These are phyloP conservation scores for Ceratocystis cacaofunesta DNA, from an alignment of 2,329 filamentous ascomycete genomes.

Conservation along the genomic window DNA sequence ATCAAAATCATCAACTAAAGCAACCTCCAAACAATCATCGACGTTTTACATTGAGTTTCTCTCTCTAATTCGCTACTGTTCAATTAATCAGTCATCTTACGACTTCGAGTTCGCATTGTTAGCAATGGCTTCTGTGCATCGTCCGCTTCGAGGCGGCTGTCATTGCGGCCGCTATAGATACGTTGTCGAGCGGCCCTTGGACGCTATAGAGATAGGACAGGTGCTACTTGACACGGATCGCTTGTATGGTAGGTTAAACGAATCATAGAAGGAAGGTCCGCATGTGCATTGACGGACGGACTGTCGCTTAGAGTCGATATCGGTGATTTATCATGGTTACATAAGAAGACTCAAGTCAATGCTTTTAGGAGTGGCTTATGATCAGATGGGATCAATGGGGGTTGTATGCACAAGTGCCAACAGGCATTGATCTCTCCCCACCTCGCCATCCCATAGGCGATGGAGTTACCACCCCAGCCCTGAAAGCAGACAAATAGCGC, in stretches of 20 bases:
- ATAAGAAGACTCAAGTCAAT: background rate
- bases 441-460: too few relatives aligned
- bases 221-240: conserved; percentile 62
- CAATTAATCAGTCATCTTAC: background rate
- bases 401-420: background rate
- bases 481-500: too few relatives aligned
- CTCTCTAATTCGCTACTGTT: too few relatives aligned
- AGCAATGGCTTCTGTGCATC: background rate
- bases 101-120: background rate
- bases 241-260: conserved; percentile 49
- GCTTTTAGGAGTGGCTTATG: background rate
- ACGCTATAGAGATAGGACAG: conserved; percentile 41
- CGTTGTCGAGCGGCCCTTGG: conserved; percentile 51
- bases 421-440: background rate
- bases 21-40: background rate
- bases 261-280: background rate
- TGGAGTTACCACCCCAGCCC: too few relatives aligned
- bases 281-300: background rate
- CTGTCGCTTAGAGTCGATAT: too few relatives aligned
- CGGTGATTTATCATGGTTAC: background rate
- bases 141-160: conserved; percentile 49
- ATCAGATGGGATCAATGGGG: background rate
- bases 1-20: background rate
- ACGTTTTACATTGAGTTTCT: background rate
- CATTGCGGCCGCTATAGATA: conserved; percentile 79